Evolutionary conservation across 306 rosid genomes (phyloP).

Genomic region (Chamaecrista fasciculata): DNA sequence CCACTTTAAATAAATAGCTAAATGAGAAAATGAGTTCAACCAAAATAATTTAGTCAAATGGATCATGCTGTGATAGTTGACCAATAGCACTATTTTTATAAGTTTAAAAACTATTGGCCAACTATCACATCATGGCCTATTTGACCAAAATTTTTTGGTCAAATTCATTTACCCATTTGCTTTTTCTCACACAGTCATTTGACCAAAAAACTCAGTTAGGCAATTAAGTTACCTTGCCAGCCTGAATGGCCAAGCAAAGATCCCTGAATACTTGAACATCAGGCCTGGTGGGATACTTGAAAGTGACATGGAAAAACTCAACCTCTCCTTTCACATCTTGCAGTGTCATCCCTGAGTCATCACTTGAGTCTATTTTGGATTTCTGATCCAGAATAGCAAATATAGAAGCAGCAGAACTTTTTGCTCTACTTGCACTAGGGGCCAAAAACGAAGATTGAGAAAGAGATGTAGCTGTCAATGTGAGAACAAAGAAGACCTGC

Average conservation of each 20-base stretch:
- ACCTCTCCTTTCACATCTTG: conserved; percentile 44
- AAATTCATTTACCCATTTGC: too few species aligned
- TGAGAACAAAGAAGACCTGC: conserved; percentile 55
- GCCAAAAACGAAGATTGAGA: conserved; percentile 41
- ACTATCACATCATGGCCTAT: too few species aligned
- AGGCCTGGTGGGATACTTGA: conserved; percentile 43
- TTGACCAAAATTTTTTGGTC: too few species aligned
- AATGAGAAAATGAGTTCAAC: too few species aligned
- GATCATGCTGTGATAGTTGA: too few species aligned
- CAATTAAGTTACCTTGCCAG: conserved; percentile 41
- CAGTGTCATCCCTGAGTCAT: conserved; percentile 35
- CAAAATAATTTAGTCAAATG: too few species aligned
- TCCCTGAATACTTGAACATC: conserved; percentile 43
- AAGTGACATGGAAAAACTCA: conserved; percentile 42
- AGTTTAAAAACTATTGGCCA: too few species aligned
- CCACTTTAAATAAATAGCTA: too few species aligned
- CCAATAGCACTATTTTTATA: too few species aligned
- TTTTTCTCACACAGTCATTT: too few species aligned
- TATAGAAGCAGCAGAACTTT: conserved; percentile 38
- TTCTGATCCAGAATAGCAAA: conserved; percentile 41
- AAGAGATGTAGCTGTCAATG: conserved; percentile 39
- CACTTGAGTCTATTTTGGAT: conserved; percentile 39
- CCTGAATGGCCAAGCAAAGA: conserved; percentile 37
- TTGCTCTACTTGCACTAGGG: conserved; percentile 42
- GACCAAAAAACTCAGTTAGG: too few species aligned